Evolutionary conservation across 805 yeast genomes (phyloP).

Genomic region (Lipomyces spencermartinsiae): DNA sequence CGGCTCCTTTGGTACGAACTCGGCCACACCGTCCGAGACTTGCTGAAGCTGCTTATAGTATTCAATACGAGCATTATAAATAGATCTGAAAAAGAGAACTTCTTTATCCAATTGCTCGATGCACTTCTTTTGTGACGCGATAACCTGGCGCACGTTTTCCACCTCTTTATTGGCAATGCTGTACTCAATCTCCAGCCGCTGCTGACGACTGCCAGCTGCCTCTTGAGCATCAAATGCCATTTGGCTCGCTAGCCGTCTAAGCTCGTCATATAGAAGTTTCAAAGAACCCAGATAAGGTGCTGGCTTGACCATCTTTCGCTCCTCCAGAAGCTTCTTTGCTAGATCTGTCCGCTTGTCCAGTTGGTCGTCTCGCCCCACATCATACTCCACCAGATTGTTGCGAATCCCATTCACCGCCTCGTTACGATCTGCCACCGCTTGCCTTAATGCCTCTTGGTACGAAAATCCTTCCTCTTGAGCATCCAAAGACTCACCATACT

Average conservation of each 20-base stretch:
- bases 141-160: conserved; percentile 13
- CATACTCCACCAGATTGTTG: conserved; percentile 36
- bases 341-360: conserved; percentile 39
- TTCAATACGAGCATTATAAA: conserved; percentile 79
- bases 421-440: conserved; percentile 50
- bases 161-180: conserved; percentile 21
- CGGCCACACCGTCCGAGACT: conserved; percentile 79
- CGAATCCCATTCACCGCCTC: conserved; percentile 50
- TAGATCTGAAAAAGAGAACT: conserved; percentile 58
- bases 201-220: conserved; percentile 19
- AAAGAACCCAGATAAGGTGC: conserved; percentile 30
- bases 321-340: conserved; percentile 37
- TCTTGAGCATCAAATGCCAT: conserved; percentile 30
- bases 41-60: conserved; percentile 86
- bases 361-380: conserved; percentile 31
- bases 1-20: conserved; percentile 49
- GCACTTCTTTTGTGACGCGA: conserved; percentile 52
- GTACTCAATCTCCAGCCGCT: conserved; percentile 25
- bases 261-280: conserved; percentile 27
- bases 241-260: conserved; percentile 28
- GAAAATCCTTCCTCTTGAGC: conserved; percentile 70
- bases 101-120: conserved; percentile 54
- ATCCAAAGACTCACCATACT: conserved; percentile 74
- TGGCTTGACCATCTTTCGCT: conserved; percentile 38
- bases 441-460: conserved; percentile 46